Base-by-base conservation (phyloP, 1,284 basidiomycete species). In the Phellinidium pouzarii region DNA sequence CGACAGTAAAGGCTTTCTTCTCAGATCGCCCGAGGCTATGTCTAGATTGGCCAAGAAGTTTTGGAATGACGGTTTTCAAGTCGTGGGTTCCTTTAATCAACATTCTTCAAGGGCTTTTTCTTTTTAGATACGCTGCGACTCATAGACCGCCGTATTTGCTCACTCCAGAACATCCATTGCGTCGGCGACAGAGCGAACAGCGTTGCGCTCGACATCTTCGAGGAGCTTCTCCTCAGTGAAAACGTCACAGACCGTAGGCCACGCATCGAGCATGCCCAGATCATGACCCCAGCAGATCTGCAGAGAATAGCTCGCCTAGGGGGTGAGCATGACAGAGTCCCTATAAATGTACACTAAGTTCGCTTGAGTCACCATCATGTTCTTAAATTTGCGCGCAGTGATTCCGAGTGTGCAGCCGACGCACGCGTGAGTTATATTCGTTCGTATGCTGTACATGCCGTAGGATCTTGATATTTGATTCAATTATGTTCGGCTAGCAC, bases 141-240 rank as follows among this genome's bases (percentile, higher is more conserved):
- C 12, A 38, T 1, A 5, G 23, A 41, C 42, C 48, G 17, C 6
- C 44, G 41, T 22, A 53, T 50, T 40, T 44, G 17, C 22, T 43
- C 52, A 17, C 50, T 19, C 19, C 6, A 91, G 87, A 91, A 91
- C 58, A 80, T 91, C 9, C 93, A 97, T 62, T 91, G 88, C 50
- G 96, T 96, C 23, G 94, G 94, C 1, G 94, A 97, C 62, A 78
- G 82, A 43, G 92, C 91, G 27, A 95, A 94, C 64, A 76, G 84
- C 38, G 73, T 87, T 19, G 80, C 90, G 0, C 76, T 96, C 19
- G 80, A 94, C 61, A 81, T 89, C 12, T 91, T 89, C 61, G 87
- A 92, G 65, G 68, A 68, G 1, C 65, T 78, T 0, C 60, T 80
- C 17, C 49, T 46, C 1, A 43, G 48, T 14, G 26, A 44, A 27